Evolutionary conservation across 1,284 basidiomycete genomes (phyloP).

Genomic region (Gyrodon tennesseensis): DNA sequence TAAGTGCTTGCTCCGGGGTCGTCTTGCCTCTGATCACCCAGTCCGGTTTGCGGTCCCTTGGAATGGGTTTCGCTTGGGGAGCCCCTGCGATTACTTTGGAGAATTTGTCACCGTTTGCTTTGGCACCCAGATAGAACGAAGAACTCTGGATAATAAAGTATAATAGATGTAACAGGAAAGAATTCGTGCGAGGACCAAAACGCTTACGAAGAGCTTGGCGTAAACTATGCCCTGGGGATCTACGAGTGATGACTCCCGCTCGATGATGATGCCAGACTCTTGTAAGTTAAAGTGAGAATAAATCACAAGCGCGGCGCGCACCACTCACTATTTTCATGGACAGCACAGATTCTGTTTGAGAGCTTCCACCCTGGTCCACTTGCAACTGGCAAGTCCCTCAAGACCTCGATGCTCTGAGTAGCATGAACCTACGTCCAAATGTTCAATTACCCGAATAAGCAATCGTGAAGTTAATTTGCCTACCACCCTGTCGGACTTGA

Average conservation of each 20-base stretch:
- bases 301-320: neutral
- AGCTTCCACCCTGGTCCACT: constrained; percentile 69
- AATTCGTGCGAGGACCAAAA: constrained; percentile 29
- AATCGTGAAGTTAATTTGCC: constrained; percentile 31
- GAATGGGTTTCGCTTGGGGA: constrained; percentile 65
- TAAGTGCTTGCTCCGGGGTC: constrained; percentile 69
- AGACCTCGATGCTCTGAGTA: constrained; percentile 69
- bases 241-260: constrained; percentile 61
- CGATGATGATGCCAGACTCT: constrained; percentile 78
- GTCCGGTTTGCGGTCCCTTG: constrained; percentile 67
- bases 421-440: constrained; percentile 60
- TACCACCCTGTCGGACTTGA: constrained; percentile 67
- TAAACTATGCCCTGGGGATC: constrained; percentile 65
- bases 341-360: constrained; percentile 58
- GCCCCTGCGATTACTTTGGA: constrained; percentile 67
- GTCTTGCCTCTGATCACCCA: constrained; percentile 70
- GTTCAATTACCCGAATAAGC: neutral
- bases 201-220: constrained; percentile 65
- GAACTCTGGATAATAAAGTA: constrained; percentile 52
- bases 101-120: constrained; percentile 68
- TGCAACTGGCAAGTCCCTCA: constrained; percentile 65
- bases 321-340: constrained; percentile 72
- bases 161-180: neutral
- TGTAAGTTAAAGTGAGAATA: constrained; percentile 5
- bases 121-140: constrained; percentile 73